Conservation (phyloP, 2,329 filamentous ascomycete species). For the Xylariales sp. region DNA sequence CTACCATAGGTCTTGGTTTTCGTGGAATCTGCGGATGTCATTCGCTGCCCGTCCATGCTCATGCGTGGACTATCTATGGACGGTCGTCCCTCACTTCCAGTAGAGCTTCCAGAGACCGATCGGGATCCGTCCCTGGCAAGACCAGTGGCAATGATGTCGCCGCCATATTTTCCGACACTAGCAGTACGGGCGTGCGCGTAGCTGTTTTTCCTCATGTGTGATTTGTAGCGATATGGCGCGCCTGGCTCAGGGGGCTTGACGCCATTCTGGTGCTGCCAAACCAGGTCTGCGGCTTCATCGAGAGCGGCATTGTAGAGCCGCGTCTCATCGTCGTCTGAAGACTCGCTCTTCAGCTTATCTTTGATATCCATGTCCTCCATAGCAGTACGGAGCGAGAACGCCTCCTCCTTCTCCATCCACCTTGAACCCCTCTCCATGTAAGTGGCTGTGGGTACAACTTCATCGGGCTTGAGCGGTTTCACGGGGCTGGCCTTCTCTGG, state of each 20-base stretch:
- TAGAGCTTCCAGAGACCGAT: constrained; percentile 49
- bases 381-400: constrained; percentile 62
- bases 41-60: constrained; percentile 27
- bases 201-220: constrained; percentile 66
- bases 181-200: constrained; percentile 64
- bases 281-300: constrained; percentile 73
- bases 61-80: constrained; percentile 24
- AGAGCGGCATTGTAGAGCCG: constrained; percentile 67
- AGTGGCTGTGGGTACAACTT: constrained; percentile 60
- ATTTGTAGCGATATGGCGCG: constrained; percentile 62
- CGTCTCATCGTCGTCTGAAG: constrained; percentile 47
- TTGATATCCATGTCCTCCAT: constrained; percentile 69
- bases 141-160: constrained; percentile 40
- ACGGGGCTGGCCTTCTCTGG: constrained; percentile 31
- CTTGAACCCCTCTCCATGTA: constrained; percentile 71
- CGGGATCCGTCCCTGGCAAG: constrained; percentile 39
- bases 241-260: constrained; percentile 51
- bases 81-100: constrained; percentile 38
- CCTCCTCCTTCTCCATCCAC: constrained; percentile 81
- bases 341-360: constrained; percentile 20
- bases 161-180: constrained; percentile 47
- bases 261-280: constrained; percentile 70
- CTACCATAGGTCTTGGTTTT: constrained; percentile 36
- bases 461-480: constrained; percentile 48
- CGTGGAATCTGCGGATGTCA: constrained; percentile 19